Percentiles rank a stretch among this genome's conserved stretches.
Evolutionary conservation across 2,329 filamentous ascomycete genomes (phyloP).

Genomic region (Hortaea werneckii): DNA sequence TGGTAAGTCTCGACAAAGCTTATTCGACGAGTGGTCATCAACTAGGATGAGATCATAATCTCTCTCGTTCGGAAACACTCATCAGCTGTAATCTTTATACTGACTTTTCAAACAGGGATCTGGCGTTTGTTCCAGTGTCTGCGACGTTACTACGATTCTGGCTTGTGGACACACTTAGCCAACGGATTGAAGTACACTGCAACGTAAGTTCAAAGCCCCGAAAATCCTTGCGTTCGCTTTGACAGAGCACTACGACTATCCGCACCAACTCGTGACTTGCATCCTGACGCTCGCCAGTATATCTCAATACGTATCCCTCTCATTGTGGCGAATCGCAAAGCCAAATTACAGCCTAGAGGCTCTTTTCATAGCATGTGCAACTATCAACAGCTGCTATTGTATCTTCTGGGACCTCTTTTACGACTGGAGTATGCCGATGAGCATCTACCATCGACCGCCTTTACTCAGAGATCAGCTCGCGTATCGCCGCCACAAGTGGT

Average conservation of each 20-base stretch:
- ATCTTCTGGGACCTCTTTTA: conserved; percentile 91
- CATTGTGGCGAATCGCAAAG: conserved; percentile 66
- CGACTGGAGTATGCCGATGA: conserved; percentile 57
- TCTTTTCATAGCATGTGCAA: conserved; percentile 69
- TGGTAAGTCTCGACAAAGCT: not conserved
- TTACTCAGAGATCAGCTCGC: conserved; percentile 65
- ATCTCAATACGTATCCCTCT: conserved; percentile 64
- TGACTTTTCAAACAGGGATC: conserved; percentile 42
- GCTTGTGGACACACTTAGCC: conserved; percentile 76
- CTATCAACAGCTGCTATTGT: conserved; percentile 73
- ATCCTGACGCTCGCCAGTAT: conserved; percentile 40
- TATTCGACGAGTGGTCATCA: too few relatives aligned
- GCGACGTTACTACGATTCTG: conserved; percentile 77
- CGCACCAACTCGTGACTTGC: not conserved
- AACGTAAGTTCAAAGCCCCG: conserved; percentile 26
- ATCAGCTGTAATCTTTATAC: not conserved
- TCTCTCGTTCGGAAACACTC: not conserved
- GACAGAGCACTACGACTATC: too few relatives aligned
- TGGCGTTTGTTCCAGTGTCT: conserved; percentile 89
- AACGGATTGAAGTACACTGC: conserved; percentile 88
- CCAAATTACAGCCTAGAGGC: conserved; percentile 49
- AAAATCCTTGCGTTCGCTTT: too few relatives aligned
- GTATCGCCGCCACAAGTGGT: conserved; percentile 61
- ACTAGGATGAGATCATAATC: too few relatives aligned
- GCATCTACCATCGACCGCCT: conserved; percentile 42